These are phyloP conservation scores for Euphorbia corollata DNA, from an alignment of 441 rosid genomes.

Conservation along the genomic window DNA sequence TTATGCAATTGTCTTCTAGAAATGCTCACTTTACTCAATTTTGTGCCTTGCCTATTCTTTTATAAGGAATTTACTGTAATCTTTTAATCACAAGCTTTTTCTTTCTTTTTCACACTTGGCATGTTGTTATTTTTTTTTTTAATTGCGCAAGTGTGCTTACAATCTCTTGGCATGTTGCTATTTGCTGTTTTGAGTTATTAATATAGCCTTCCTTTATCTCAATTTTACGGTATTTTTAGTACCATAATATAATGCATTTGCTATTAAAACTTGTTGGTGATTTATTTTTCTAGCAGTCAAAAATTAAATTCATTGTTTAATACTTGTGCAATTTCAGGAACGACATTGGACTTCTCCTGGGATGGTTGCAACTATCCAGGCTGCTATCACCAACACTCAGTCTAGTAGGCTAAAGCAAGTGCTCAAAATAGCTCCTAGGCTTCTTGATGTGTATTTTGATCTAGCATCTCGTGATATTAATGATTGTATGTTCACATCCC, in stretches of 20 bases:
- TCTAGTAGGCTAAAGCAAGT: slow-evolving; percentile 74
- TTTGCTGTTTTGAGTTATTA: too few relatives aligned
- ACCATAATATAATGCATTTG: not conserved
- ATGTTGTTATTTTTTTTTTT: too few relatives aligned
- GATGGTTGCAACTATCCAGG: slow-evolving; percentile 66
- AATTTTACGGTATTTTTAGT: not conserved
- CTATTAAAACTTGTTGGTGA: not conserved
- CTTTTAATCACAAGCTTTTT: not conserved
- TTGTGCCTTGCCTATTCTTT: not conserved
- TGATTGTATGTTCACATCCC: slow-evolving; percentile 46
- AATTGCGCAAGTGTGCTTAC: too few relatives aligned
- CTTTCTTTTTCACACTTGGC: not conserved
- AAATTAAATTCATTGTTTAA: not conserved
- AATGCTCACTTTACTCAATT: not conserved
- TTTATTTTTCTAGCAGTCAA: not conserved
- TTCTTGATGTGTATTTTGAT: slow-evolving; percentile 71
- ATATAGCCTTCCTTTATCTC: not conserved
- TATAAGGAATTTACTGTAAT: not conserved
- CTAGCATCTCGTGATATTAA: slow-evolving; percentile 59
- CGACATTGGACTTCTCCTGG: slow-evolving; percentile 77
- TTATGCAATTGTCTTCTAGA: not conserved
- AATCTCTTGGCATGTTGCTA: not conserved
- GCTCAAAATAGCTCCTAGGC: slow-evolving; percentile 59
- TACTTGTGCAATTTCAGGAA: slow-evolving; percentile 50
- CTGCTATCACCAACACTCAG: slow-evolving; percentile 53